These are phyloP conservation scores for Diplodia mutila DNA, from an alignment of 2,329 filamentous ascomycete genomes.

Conservation along the genomic window DNA sequence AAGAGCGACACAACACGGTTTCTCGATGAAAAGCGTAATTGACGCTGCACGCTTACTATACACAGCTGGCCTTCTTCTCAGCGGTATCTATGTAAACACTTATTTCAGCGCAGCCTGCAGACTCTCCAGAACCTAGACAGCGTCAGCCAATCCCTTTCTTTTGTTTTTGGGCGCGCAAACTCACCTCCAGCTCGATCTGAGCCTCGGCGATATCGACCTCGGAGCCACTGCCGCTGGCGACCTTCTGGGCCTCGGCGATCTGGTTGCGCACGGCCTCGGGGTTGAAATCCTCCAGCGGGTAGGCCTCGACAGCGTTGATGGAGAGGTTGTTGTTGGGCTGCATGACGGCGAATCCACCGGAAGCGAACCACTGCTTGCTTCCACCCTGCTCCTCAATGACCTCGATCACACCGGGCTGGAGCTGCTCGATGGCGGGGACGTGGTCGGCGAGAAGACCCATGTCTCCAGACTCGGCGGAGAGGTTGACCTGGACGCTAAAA, in stretches of 20 bases:
- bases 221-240: slow-evolving; percentile 85
- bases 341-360: slow-evolving; percentile 94
- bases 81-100: slow-evolving; percentile 50
- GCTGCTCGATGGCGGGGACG: slow-evolving; percentile 97
- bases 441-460: slow-evolving; percentile 99
- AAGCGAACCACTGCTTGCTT: slow-evolving; percentile 98
- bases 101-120: slow-evolving; percentile 82
- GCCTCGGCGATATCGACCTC: slow-evolving; percentile 98
- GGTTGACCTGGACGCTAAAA: slow-evolving; percentile 92
- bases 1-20: slow-evolving; percentile 5
- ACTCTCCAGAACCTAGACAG: slow-evolving; percentile 74
- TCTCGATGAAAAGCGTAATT: slow-evolving; percentile 31
- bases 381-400: slow-evolving; percentile 84
- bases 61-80: slow-evolving; percentile 37
- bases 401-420: slow-evolving; percentile 95
- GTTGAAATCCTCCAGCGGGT: slow-evolving; percentile 94
- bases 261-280: slow-evolving; percentile 84
- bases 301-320: slow-evolving; percentile 98
- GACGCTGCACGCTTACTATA: slow-evolving; percentile 38
- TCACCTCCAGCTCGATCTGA: slow-evolving; percentile 97
- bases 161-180: slow-evolving; percentile 44
- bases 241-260: slow-evolving; percentile 94
- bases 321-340: slow-evolving; percentile 93
- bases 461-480: slow-evolving; percentile 95
- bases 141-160: slow-evolving; percentile 41